Conservation (phyloP, 768 basidiomycete species). For the Termitomyces sp. region DNA sequence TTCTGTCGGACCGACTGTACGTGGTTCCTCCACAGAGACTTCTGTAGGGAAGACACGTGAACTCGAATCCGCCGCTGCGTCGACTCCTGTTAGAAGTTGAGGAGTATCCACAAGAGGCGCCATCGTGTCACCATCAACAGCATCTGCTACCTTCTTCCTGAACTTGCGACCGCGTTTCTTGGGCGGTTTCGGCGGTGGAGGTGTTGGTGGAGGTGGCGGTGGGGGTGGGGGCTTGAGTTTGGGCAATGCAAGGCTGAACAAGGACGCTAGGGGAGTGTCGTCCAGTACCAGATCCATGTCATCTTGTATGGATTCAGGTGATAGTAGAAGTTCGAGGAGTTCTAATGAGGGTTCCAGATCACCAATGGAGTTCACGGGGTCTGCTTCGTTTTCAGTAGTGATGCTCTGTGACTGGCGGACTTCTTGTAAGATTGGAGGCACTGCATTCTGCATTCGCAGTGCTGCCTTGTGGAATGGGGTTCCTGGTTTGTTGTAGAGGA, state of each 20-base stretch:
- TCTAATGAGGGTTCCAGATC: conserved; percentile 73
- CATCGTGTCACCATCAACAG: neutral
- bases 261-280: conserved; percentile 57
- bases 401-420: conserved; percentile 28
- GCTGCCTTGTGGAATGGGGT: conserved; percentile 72
- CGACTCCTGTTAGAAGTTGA: neutral
- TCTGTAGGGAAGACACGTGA: conserved; percentile 10
- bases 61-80: neutral
- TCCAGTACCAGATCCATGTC: conserved; percentile 55
- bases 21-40: conserved; percentile 12
- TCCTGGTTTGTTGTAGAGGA: conserved; percentile 80
- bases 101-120: neutral
- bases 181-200: conserved; percentile 38
- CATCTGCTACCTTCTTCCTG: conserved; percentile 23
- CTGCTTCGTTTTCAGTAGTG: neutral
- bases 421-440: conserved; percentile 40
- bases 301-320: conserved; percentile 49
- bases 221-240: conserved; percentile 61
- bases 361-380: conserved; percentile 40
- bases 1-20: neutral
- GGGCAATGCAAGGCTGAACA: conserved; percentile 70
- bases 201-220: conserved; percentile 42
- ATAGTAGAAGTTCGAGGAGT: conserved; percentile 55
- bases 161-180: conserved; percentile 41
- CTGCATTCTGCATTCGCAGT: conserved; percentile 48